A percentile compares a stretch with the other conserved stretches of the same genome.
phyloP scores from a whole-genome alignment of 805 yeast species.

The Zygoascus bituminiphila region DNA sequence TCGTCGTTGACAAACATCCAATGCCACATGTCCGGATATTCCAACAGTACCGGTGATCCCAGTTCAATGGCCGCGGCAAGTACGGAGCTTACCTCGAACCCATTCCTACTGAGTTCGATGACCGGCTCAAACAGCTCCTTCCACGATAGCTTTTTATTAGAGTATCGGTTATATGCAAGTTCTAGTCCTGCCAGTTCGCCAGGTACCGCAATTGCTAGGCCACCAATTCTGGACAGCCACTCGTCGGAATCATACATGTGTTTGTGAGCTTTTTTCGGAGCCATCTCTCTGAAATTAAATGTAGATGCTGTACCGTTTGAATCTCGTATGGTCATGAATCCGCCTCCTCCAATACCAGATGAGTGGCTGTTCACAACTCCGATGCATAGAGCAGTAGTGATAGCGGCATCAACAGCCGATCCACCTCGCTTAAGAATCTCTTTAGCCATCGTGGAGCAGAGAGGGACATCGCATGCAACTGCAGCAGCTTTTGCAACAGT shows the following conservation, averaged over 20 bases:
- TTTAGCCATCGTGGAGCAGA: slow-evolving; percentile 57
- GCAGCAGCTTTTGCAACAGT: slow-evolving; percentile 30
- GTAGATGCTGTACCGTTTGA: slow-evolving; percentile 43
- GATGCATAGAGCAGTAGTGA: slow-evolving; percentile 79
- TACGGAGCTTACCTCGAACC: slow-evolving; percentile 48
- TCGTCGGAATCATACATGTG: slow-evolving; percentile 52
- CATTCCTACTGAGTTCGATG: slow-evolving; percentile 50
- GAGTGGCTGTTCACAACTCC: slow-evolving; percentile 77
- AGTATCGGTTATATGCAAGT: slow-evolving; percentile 48
- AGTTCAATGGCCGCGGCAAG: slow-evolving; percentile 37
- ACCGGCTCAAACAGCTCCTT: slow-evolving; percentile 67
- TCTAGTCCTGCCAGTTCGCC: slow-evolving; percentile 87
- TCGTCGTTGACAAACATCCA: slow-evolving; percentile 21
- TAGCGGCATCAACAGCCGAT: slow-evolving; percentile 89
- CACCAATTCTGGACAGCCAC: slow-evolving; percentile 61
- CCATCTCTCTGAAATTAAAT: slow-evolving; percentile 84
- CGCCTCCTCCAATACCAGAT: slow-evolving; percentile 93
- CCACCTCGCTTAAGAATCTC: slow-evolving; percentile 48
- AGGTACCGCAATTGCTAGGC: slow-evolving; percentile 82
- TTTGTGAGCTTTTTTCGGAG: slow-evolving; percentile 55
- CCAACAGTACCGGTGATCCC: slow-evolving; percentile 26
- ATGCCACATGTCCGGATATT: slow-evolving; percentile 26
- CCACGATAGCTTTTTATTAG: slow-evolving; percentile 71
- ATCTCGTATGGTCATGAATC: slow-evolving; percentile 48
- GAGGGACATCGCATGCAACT: slow-evolving; percentile 57